A percentile compares a stretch with the other conserved stretches of the same genome.
These are phyloP conservation scores for Penicillium italicum DNA, from an alignment of 2,329 filamentous ascomycete genomes.

Conservation along the genomic window DNA sequence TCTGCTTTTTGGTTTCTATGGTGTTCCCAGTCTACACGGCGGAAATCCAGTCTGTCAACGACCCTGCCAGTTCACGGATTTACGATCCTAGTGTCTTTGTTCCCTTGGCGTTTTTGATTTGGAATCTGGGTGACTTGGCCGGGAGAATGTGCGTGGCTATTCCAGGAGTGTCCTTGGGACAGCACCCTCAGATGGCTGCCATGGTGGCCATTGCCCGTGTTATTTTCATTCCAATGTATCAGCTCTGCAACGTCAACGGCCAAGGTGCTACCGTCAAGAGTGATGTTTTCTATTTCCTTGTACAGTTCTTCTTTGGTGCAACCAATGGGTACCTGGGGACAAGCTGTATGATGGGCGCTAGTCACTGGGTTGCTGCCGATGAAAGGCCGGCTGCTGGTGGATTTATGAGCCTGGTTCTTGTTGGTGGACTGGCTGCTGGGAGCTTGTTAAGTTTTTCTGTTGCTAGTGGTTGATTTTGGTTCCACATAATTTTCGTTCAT, in stretches of 20 bases:
- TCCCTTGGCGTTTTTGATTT: conserved; percentile 83
- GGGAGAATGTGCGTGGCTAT: conserved; percentile 68
- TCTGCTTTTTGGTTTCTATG: conserved; percentile 85
- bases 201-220: conserved; percentile 61
- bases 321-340: conserved; percentile 85
- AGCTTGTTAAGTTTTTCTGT: conserved; percentile 83
- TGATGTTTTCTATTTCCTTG: conserved; percentile 83
- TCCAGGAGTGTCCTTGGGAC: conserved; percentile 55
- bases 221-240: conserved; percentile 76
- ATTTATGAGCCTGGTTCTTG: conserved; percentile 91
- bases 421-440: conserved; percentile 76
- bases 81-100: conserved; percentile 72
- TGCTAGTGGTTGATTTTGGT: conserved; percentile 37
- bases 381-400: conserved; percentile 86
- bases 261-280: conserved; percentile 69
- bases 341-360: conserved; percentile 86
- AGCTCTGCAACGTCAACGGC: conserved; percentile 82
- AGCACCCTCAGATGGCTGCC: conserved; percentile 66
- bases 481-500: background rate
- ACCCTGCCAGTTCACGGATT: conserved; percentile 52
- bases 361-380: conserved; percentile 72
- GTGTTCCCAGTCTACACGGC: conserved; percentile 89
- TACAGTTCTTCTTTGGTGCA: conserved; percentile 79
- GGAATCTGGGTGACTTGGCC: conserved; percentile 83
- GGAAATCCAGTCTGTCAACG: conserved; percentile 56